These are phyloP conservation scores for Teratosphaeriaceae sp. DNA, from an alignment of 2,329 filamentous ascomycete species.

Conservation along the genomic window DNA sequence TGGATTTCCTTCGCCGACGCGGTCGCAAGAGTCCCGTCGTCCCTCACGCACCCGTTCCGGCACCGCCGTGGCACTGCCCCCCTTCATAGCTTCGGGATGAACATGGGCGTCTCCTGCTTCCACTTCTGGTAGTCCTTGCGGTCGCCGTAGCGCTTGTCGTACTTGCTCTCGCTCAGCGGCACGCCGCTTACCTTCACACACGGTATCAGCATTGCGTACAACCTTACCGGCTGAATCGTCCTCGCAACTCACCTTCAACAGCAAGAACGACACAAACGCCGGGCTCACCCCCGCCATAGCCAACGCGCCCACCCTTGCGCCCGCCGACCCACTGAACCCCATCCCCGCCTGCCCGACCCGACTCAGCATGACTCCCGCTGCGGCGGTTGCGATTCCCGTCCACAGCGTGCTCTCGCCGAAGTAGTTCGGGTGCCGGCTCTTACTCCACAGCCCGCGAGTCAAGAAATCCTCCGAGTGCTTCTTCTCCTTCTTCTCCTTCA, in stretches of 20 bases:
- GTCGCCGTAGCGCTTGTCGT: constrained; percentile 58
- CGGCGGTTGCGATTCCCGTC: constrained; percentile 57
- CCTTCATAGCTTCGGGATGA: constrained; percentile 55
- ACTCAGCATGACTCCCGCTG: constrained; percentile 50
- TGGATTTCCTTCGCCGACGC: constrained; percentile 59
- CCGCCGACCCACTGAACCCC: constrained; percentile 43
- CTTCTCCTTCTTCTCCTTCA: constrained; percentile 55
- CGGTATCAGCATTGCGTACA: not conserved
- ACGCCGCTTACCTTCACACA: constrained; percentile 44
- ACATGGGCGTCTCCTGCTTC: constrained; percentile 60
- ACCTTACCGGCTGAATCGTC: too few species aligned
- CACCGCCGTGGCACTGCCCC: not conserved
- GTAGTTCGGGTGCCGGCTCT: constrained; percentile 61
- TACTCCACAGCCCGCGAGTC: constrained; percentile 55
- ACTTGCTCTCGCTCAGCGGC: constrained; percentile 62
- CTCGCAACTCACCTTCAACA: constrained; percentile 56
- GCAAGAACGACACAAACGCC: constrained; percentile 56
- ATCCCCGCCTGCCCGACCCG: constrained; percentile 52
- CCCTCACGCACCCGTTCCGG: constrained; percentile 19
- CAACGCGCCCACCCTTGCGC: constrained; percentile 39
- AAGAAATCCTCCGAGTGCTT: constrained; percentile 62
- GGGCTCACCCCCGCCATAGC: constrained; percentile 54
- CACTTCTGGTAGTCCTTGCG: constrained; percentile 60
- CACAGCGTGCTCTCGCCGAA: constrained; percentile 66
- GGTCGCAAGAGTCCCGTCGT: constrained; percentile 55